Percentiles rank a stretch among this genome's conserved stretches.
These are phyloP conservation scores for Guadua angustifolia DNA, from an alignment of 176 grass and related monocot species.

Conservation along the genomic window DNA sequence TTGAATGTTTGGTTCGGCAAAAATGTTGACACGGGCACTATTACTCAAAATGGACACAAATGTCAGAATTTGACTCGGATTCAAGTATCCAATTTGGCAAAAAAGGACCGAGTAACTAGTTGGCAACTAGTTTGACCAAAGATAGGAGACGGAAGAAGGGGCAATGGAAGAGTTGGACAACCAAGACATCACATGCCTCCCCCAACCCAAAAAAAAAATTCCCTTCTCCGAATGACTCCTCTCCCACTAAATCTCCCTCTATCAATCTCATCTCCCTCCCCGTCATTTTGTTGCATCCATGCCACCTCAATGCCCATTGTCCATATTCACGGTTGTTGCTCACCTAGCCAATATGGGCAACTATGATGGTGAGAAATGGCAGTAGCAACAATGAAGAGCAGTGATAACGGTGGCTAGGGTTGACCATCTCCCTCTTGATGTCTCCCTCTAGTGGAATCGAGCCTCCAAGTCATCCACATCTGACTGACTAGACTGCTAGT, in stretches of 20 bases:
- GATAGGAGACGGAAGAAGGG: not conserved
- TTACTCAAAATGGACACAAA: not conserved
- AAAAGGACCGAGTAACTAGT: not conserved
- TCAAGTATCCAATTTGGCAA: not conserved
- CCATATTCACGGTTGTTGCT: not conserved
- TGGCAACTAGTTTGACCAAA: not conserved
- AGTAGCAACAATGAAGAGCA: not conserved
- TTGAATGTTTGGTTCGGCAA: not conserved
- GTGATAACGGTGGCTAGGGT: not conserved
- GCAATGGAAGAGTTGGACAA: not conserved
- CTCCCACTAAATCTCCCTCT: not conserved
- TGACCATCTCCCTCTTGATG: not conserved
- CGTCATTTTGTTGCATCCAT: not conserved
- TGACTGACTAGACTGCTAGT: not conserved
- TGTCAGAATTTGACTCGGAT: not conserved
- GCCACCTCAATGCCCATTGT: not conserved
- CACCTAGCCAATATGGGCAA: not conserved
- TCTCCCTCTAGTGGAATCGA: not conserved
- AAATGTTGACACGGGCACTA: not conserved
- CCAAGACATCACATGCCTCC: not conserved
- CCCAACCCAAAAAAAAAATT: no score
- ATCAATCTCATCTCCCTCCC: not conserved
- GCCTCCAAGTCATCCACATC: not conserved
- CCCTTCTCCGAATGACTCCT: not conserved
- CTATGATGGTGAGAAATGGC: not conserved